phyloP scores from a whole-genome alignment of 257 asterid genomes.

The Eustoma russellianum region DNA sequence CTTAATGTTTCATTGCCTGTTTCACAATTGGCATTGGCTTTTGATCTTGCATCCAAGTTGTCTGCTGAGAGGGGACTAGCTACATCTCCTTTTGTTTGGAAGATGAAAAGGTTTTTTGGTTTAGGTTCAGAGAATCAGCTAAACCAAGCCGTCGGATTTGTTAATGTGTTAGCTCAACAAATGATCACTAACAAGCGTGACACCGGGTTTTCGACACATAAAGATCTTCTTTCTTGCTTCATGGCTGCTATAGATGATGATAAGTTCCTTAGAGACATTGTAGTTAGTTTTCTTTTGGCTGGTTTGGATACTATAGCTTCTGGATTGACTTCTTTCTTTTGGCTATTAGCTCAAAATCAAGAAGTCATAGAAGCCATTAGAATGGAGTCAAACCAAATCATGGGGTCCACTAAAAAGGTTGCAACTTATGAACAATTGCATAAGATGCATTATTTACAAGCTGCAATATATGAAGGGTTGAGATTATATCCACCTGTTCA shows the following conservation, averaged over 20 bases:
- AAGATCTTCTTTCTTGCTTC: constrained; percentile 48
- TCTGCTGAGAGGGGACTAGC: constrained; percentile 65
- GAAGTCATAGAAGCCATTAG: constrained; percentile 13
- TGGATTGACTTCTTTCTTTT: constrained; percentile 54
- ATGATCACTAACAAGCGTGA: constrained; percentile 22
- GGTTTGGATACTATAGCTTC: constrained; percentile 77
- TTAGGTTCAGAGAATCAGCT: constrained; percentile 56
- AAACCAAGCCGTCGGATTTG: constrained; percentile 34
- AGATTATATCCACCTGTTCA: constrained; percentile 75
- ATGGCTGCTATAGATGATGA: constrained; percentile 40
- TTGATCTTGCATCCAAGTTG: constrained; percentile 63
- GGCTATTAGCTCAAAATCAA: constrained; percentile 27
- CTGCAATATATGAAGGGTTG: constrained; percentile 61
- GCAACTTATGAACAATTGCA: constrained; percentile 27
- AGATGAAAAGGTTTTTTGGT: constrained; percentile 41
- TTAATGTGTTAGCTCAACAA: constrained; percentile 26
- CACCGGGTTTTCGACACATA: constrained; percentile 11
- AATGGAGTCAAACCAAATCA: constrained; percentile 24
- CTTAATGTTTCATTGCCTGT: constrained; percentile 40
- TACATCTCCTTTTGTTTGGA: constrained; percentile 56
- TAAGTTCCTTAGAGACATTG: constrained; percentile 51
- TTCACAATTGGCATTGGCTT: constrained; percentile 43
- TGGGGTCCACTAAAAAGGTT: constrained; percentile 13
- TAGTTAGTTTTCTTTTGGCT: constrained; percentile 61
- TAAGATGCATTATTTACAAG: constrained; percentile 50